Base-by-base conservation (phyloP, 148 eudicot genomes). In the Vaccinium darrowii region DNA sequence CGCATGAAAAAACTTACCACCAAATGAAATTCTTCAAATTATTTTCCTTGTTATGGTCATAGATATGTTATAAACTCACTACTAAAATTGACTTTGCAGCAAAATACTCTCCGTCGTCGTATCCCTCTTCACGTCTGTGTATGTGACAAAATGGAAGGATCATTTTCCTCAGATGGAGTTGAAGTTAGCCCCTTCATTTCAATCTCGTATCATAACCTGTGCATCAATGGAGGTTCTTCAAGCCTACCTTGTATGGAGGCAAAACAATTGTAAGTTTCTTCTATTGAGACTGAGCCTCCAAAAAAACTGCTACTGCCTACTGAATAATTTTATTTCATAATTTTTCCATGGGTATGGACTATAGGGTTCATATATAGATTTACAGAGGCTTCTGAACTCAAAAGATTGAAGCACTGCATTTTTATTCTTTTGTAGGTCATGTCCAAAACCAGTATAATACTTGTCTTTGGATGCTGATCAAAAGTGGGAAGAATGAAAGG, bases 191-290 rank as follows among this genome's bases (percentile, higher is more conserved):
- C 97, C 98, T 84, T 90, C 94, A 63, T 96, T 96, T 90, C 91
- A 86, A 25, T 90, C 93, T 50, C 92, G 87, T 63, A 85, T 93
- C 58, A 88, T 94, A 72, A 86, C 82, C 51, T 96, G 98, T 90
- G 90, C 98, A 67, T 87, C 95, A 56, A 13, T 89, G 86, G 94
- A 88, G 83, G 94, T 96, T 88, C 94, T 96, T 85, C 97, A 93
- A 86, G 89, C 89, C 74, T 96, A 92, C 91, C 91, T 96, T 85
- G 86, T 89, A 47, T 96, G 99, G 99, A 92, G 95, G 88, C 99
- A 94, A 84, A 88, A 82, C 30, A 90, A 92, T 52, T 96, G 99
- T 96, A 88, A 91, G 98, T 86, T 73, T 56, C 16, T 69, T 43
- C 69, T 23, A 15, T 19, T 53, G 43, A 72, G 23, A 78, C 23